Conservation (phyloP, 1,284 basidiomycete species). For the Rhizoctonia solani region DNA sequence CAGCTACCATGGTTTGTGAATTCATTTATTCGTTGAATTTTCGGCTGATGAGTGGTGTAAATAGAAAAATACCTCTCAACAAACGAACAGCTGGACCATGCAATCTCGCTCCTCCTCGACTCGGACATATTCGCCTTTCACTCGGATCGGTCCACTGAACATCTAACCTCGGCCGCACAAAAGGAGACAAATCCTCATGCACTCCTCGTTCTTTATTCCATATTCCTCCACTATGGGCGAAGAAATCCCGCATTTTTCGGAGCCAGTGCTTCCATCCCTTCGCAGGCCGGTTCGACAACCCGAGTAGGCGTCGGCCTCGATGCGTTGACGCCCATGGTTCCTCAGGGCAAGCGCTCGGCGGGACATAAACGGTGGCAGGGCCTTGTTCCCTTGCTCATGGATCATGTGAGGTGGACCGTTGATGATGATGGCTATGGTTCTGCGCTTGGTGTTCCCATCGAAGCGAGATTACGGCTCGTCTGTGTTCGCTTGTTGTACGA, state of each 20-base stretch:
- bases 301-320: constrained; percentile 4
- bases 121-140: constrained; percentile 87
- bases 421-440: constrained; percentile 65
- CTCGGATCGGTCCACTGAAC: constrained; percentile 85
- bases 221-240: constrained; percentile 77
- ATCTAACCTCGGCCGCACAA: constrained; percentile 69
- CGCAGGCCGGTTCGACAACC: neutral
- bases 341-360: constrained; percentile 26
- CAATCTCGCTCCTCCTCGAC: constrained; percentile 70
- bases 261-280: constrained; percentile 44
- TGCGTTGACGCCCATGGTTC: constrained; percentile 22
- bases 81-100: constrained; percentile 79
- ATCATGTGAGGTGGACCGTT: constrained; percentile 62
- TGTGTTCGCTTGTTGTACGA: constrained; percentile 84
- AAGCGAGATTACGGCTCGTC: constrained; percentile 74
- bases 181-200: constrained; percentile 85
- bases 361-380: constrained; percentile 76
- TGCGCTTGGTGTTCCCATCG: constrained; percentile 60
- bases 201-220: constrained; percentile 78
- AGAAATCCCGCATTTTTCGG: constrained; percentile 71
- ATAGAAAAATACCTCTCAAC: constrained; percentile 80
- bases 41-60: constrained; percentile 3
- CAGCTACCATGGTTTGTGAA: constrained; percentile 75
- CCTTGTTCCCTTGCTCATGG: constrained; percentile 80
- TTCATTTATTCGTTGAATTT: neutral